Percentiles rank a stretch among this genome's conserved stretches.
Evolutionary conservation across 176 grass and related monocot genomes (phyloP).

Genomic region (Panicum miliaceum): DNA sequence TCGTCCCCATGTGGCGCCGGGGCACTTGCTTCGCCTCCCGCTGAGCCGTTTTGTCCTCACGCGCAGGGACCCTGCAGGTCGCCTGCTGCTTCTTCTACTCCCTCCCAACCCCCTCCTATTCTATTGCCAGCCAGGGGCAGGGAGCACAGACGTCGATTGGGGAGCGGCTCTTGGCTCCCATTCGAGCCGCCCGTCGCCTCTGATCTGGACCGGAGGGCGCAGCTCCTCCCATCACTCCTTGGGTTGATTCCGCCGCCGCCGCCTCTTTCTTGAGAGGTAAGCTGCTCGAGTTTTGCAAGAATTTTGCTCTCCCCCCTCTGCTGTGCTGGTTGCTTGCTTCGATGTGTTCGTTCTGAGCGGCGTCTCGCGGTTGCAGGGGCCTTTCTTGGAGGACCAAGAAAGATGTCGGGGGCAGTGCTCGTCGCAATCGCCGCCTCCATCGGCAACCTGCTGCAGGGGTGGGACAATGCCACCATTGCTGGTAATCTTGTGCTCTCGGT

Average conservation of each 20-base stretch:
- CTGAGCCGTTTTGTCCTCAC: constrained; percentile 46
- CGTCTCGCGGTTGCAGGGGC: constrained; percentile 22
- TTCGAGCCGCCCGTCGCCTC: constrained; percentile 17
- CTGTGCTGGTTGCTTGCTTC: background rate
- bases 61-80: constrained; percentile 25
- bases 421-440: constrained; percentile 78
- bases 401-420: constrained; percentile 65
- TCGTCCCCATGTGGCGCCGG: constrained; percentile 34
- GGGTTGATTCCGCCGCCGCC: background rate
- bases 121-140: background rate
- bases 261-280: background rate
- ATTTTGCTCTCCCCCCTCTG: background rate
- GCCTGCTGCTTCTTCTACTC: background rate
- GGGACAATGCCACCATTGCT: constrained; percentile 91
- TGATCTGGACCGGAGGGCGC: constrained; percentile 29
- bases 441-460: constrained; percentile 80
- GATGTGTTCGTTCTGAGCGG: background rate
- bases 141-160: background rate
- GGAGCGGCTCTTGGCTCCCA: constrained; percentile 12
- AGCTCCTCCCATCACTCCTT: constrained; percentile 2
- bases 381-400: constrained; percentile 9
- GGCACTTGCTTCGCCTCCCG: constrained; percentile 36
- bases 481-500: constrained; percentile 42
- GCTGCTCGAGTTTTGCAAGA: constrained; percentile 23
- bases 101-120: background rate